A percentile compares a stretch with the other conserved stretches of the same genome.
phyloP scores from a whole-genome alignment of 306 rosid species.

The Dalbergia oliveri region DNA sequence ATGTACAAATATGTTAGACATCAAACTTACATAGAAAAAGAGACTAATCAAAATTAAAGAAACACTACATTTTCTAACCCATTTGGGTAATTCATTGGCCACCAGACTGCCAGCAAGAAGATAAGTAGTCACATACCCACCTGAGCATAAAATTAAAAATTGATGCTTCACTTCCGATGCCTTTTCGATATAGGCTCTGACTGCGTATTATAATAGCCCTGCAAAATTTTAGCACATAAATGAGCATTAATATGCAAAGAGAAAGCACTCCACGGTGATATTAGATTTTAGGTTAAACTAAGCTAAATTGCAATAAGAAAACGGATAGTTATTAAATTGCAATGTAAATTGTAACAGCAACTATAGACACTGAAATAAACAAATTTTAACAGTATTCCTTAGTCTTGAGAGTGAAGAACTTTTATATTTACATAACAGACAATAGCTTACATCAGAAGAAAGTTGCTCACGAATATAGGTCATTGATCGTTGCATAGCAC shows the following conservation, averaged over 20 bases:
- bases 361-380: background rate
- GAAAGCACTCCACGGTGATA: background rate
- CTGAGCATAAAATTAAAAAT: constrained; percentile 34
- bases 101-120: constrained; percentile 36
- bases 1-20: constrained; percentile 57
- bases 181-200: constrained; percentile 65
- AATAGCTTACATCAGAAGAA: constrained; percentile 71
- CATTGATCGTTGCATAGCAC: constrained; percentile 96
- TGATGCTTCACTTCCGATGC: constrained; percentile 63
- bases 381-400: constrained; percentile 12
- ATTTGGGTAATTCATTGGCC: constrained; percentile 33
- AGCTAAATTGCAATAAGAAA: background rate
- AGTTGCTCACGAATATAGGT: constrained; percentile 97
- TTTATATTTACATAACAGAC: constrained; percentile 36
- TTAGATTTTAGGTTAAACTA: background rate
- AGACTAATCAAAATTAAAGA: constrained; percentile 35
- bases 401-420: constrained; percentile 13
- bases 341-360: constrained; percentile 27
- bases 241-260: constrained; percentile 16
- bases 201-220: constrained; percentile 62
- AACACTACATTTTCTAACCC: constrained; percentile 41
- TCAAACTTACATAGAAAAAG: constrained; percentile 43
- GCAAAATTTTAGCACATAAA: constrained; percentile 45
- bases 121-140: constrained; percentile 35
- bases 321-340: constrained; percentile 22